Evolutionary conservation across 495 filamentous ascomycete species (phyloP), one percentile per base, ranked within the genome.

Genomic region (Aspergillus sclerotiicarbonarius): DNA sequence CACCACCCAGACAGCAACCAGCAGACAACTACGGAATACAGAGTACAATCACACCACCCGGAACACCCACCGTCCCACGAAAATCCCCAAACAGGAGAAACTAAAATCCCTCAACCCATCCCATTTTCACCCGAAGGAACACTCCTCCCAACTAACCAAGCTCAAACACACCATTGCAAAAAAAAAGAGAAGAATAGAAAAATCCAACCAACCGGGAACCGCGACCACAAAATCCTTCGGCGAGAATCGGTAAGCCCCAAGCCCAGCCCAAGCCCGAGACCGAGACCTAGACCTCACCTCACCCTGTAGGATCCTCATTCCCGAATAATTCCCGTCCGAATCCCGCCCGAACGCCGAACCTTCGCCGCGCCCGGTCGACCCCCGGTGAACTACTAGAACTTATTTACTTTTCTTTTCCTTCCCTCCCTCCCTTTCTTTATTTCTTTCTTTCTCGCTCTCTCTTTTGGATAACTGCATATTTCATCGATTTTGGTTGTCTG

Each of bases 271-370:
- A n/a, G n/a, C n/a, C n/a, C n/a, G n/a, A n/a, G n/a, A 25, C 25
- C 25, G 5, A 25, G 25, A 25, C 25, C 25, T 8, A 51, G 25
- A 8, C 49, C 16, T 49, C 32, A 18, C 31, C 48, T 18, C 10
- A 8, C 12, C n/a, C n/a, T n/a, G n/a, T n/a, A n/a, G n/a, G n/a
- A n/a, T n/a, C n/a, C 21, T 19, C 16, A 9, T n/a, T 35, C 16
- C 48, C 50, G 33, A 35, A 35, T 4, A 13, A 9, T 32, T 20
- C 32, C 32, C 51, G 20, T 35, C 47, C 37, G 33, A 53, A 35
- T 53, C 51, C 51, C 51, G 37, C 32, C 51, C 51, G 37, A 37
- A 25, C 51, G 0, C 47, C 47, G 47, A 50, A 7, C 13, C n/a
- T 50, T 8, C 16, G 5, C 47, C 47, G 50, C 13, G 31, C 6